Conservation (phyloP, 2,329 filamentous ascomycete genomes). For the Fusarium torulosum region DNA sequence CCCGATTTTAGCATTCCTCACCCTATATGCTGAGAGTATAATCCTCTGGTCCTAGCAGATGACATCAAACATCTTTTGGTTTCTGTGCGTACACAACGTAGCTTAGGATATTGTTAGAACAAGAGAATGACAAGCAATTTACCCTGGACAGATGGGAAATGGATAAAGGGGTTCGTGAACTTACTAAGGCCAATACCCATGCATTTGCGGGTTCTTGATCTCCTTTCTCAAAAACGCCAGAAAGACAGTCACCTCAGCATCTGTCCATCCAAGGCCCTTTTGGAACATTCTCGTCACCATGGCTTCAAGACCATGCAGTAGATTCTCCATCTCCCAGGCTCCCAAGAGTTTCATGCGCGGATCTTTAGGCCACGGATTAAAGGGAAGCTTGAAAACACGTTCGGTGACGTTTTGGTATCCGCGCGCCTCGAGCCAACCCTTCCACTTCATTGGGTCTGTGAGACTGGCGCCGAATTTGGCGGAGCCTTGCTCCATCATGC, state of each 20-base stretch:
- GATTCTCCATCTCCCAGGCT: constrained; percentile 45
- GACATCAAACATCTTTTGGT: background rate
- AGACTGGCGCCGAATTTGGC: constrained; percentile 48
- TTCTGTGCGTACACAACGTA: constrained; percentile 35
- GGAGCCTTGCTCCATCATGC: constrained; percentile 48
- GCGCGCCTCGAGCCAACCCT: constrained; percentile 58
- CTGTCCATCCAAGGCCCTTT: constrained; percentile 42
- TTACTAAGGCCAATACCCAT: constrained; percentile 46
- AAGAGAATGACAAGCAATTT: background rate
- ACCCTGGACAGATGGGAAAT: background rate
- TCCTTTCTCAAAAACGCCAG: constrained; percentile 40
- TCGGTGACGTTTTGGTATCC: constrained; percentile 65
- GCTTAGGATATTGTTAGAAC: constrained; percentile 12
- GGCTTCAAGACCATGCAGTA: constrained; percentile 45
- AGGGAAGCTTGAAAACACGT: constrained; percentile 60
- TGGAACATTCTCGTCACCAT: constrained; percentile 53
- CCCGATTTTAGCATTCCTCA: background rate
- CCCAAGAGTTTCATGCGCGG: constrained; percentile 64
- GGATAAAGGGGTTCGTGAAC: background rate
- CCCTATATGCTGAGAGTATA: background rate
- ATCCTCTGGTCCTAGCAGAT: background rate
- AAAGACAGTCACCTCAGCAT: constrained; percentile 41
- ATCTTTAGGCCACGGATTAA: constrained; percentile 64
- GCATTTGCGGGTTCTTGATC: constrained; percentile 40
- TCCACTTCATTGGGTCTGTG: constrained; percentile 47